Evolutionary conservation across 2,329 filamentous ascomycete species (phyloP).

Genomic region (Pseudocercospora crystallina): DNA sequence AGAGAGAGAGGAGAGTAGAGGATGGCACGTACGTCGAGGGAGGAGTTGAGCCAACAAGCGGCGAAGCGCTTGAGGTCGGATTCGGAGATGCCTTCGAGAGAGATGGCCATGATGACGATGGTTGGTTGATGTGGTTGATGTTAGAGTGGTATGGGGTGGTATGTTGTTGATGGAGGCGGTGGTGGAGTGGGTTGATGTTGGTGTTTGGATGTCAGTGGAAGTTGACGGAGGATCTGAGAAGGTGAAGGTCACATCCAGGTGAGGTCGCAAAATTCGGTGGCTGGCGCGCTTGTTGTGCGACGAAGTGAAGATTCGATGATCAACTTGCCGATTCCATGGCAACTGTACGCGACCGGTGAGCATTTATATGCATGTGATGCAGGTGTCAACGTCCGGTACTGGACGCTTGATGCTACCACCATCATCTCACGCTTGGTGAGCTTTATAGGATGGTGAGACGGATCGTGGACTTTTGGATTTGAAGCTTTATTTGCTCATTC

Average conservation of each 20-base stretch:
- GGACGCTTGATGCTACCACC: too few relatives aligned
- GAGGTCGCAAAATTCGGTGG: not conserved
- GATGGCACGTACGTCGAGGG: not conserved
- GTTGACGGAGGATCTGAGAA: too few relatives aligned
- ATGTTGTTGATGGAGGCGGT: not conserved
- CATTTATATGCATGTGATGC: too few relatives aligned
- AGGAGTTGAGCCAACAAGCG: conserved; percentile 17
- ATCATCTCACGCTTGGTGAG: too few relatives aligned
- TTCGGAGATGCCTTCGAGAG: conserved; percentile 6
- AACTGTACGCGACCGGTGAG: too few relatives aligned
- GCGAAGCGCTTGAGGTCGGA: conserved; percentile 23
- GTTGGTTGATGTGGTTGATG: conserved; percentile 1
- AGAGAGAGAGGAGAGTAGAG: not conserved
- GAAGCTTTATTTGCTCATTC: too few relatives aligned
- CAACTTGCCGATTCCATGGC: too few relatives aligned
- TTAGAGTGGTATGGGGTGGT: not conserved
- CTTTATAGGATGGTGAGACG: too few relatives aligned
- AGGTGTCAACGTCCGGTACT: too few relatives aligned
- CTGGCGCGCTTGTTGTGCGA: not conserved
- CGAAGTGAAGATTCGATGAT: too few relatives aligned
- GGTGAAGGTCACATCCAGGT: too few relatives aligned
- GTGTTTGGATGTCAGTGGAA: not conserved
- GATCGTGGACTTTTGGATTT: too few relatives aligned
- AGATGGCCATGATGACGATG: conserved; percentile 10
- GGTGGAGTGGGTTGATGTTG: conserved; percentile 4